Percentiles rank a stretch among this genome's conserved stretches.
phyloP scores from a whole-genome alignment of 2,329 filamentous ascomycete genomes.

The Ceratocystiopsis brevicomis region DNA sequence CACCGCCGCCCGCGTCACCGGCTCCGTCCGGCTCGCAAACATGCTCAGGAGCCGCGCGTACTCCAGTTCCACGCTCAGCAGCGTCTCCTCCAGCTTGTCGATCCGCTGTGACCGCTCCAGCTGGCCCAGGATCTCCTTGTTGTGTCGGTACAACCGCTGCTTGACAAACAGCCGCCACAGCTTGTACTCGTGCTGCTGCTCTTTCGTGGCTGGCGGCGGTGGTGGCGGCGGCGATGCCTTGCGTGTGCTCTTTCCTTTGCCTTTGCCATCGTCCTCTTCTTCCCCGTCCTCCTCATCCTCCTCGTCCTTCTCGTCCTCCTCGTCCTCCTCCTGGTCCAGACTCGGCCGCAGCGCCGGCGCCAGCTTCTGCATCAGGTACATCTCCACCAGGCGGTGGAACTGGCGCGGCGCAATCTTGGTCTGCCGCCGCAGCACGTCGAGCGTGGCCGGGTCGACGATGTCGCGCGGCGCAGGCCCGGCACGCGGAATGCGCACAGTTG shows the following conservation, averaged over 20 bases:
- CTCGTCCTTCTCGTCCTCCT: not conserved
- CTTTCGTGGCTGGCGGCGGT: slow-evolving; percentile 23
- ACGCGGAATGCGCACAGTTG: slow-evolving; percentile 27
- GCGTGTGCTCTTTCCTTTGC: not conserved
- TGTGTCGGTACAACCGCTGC: slow-evolving; percentile 56
- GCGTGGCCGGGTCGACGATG: slow-evolving; percentile 37
- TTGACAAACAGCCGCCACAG: slow-evolving; percentile 64
- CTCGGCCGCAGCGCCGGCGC: slow-evolving; percentile 36
- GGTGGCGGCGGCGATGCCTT: slow-evolving; percentile 5
- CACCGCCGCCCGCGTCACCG: slow-evolving; percentile 29
- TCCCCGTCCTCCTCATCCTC: slow-evolving; percentile 15
- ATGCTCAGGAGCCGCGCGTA: slow-evolving; percentile 46
- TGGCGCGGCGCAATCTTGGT: slow-evolving; percentile 62
- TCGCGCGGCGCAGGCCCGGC: slow-evolving; percentile 26
- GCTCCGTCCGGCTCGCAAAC: slow-evolving; percentile 21
- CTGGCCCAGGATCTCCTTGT: slow-evolving; percentile 50
- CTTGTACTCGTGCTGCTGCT: slow-evolving; percentile 42
- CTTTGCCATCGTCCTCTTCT: not conserved
- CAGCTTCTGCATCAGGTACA: slow-evolving; percentile 48
- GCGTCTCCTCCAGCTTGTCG: slow-evolving; percentile 51
- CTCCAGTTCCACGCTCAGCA: slow-evolving; percentile 50
- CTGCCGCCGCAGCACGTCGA: slow-evolving; percentile 37
- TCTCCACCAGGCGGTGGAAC: slow-evolving; percentile 55
- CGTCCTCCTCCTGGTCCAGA: slow-evolving; percentile 20
- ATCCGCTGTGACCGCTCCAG: slow-evolving; percentile 49